Evolutionary conservation across 2,329 filamentous ascomycete genomes (phyloP), one percentile per base, ranked within the genome.

Genomic region (Lecanicillium sp.): DNA sequence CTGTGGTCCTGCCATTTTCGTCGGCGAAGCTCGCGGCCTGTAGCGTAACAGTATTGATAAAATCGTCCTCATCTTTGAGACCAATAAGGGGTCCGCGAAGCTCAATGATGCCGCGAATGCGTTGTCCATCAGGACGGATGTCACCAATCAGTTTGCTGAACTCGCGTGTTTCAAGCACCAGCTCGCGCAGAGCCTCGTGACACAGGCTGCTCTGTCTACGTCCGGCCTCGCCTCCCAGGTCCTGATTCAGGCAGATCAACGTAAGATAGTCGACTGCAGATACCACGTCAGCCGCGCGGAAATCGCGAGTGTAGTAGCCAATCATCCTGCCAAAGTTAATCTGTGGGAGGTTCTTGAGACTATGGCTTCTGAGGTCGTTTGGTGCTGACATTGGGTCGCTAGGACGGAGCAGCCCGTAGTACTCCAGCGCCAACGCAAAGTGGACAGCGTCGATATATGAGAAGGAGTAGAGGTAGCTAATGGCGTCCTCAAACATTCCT

Each of bases 81-180:
- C 81, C 83, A 54, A 98, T 90, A 40, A 98, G 71, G 20, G 74
- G 70, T 30, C 88, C 78, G 28, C 90, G 85, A 53, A 88, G 77
- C 60, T 96, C 89, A 46, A 98, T 89, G 18, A 87, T 77, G 37
- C 92, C 92, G 42, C 78, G 79, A 49, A 95, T 86, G 43, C 89
- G 82, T 44, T 79, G 81, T 16, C 92, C 92, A 55, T 96, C 87
- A 2, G 79, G 77, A 43, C 80, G 77, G 51, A 98, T 88, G 57
- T 98, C 94, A 38, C 94, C 92, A 35, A 98, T 79, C 12, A 98
- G 70, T 53, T 87, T 85, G 53, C 89, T 90, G 60, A 96, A 98
- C 56, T 98, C 92, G 48, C 90, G 80, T 15, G 89, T 95, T 64
- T 98, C 92, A n/a, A 98, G 72, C 18, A 95, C 88, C 40, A 96